These are phyloP conservation scores for Lentinula edodes DNA, from an alignment of 768 basidiomycete species.

Conservation along the genomic window DNA sequence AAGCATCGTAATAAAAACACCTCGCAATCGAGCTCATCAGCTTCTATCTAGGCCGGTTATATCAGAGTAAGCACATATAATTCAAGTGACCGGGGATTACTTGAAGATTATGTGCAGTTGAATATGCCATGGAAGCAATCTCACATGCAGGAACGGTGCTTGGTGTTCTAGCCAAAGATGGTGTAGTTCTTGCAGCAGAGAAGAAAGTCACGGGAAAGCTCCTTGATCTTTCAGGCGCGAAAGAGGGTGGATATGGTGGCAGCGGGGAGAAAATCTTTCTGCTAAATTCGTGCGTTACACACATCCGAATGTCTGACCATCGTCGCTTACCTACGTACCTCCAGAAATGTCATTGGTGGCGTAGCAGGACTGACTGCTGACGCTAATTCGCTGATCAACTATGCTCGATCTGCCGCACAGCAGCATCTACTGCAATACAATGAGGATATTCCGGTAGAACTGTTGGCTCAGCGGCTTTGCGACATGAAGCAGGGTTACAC, in stretches of 20 bases:
- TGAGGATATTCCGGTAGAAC: conserved; percentile 96
- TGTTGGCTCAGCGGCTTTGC: conserved; percentile 89
- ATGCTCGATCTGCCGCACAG: conserved; percentile 87
- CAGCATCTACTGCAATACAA: conserved; percentile 85
- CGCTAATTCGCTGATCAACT: conserved; percentile 96
- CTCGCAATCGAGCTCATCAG: conserved; percentile 2
- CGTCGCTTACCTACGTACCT: not conserved
- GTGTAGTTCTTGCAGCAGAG: conserved; percentile 89
- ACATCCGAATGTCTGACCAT: not conserved
- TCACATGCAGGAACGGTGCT: conserved; percentile 92
- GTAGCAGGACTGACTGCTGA: conserved; percentile 97
- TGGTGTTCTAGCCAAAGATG: conserved; percentile 87
- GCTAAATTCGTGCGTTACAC: conserved; percentile 70
- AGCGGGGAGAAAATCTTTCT: conserved; percentile 98
- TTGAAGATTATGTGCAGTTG: conserved; percentile 50
- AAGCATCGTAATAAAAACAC: conserved; percentile 14
- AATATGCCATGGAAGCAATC: conserved; percentile 99
- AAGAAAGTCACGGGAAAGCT: conserved; percentile 99
- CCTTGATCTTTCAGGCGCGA: conserved; percentile 81
- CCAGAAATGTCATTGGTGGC: conserved; percentile 90
- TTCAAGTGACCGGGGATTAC: conserved; percentile 1
- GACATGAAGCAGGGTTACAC: conserved; percentile 99
- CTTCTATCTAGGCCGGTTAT: conserved; percentile 69
- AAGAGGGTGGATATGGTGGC: conserved; percentile 88
- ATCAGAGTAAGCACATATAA: conserved; percentile 72